Evolutionary conservation across 2,329 filamentous ascomycete species (phyloP).

Genomic region (Xylogone sp.): DNA sequence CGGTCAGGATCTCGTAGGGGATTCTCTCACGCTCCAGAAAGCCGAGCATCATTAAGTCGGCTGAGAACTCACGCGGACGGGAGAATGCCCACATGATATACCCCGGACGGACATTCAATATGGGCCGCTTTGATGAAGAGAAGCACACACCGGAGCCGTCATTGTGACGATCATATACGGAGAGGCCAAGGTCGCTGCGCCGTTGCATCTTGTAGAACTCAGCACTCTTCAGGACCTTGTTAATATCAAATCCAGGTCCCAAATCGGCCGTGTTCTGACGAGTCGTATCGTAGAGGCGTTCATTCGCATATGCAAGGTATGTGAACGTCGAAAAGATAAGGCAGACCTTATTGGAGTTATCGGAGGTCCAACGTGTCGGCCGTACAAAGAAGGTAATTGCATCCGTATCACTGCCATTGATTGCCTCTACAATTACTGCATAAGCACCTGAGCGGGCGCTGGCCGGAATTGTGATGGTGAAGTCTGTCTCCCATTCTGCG

Average conservation of each 20-base stretch:
- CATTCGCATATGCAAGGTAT: slow-evolving; percentile 35
- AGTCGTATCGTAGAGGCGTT: slow-evolving; percentile 29
- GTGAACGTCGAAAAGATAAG: slow-evolving; percentile 33
- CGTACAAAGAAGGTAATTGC: slow-evolving; percentile 31
- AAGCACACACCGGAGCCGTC: slow-evolving; percentile 32
- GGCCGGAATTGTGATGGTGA: slow-evolving; percentile 21
- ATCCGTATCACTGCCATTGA: slow-evolving; percentile 16
- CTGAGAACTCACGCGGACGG: slow-evolving; percentile 32
- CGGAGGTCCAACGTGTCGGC: slow-evolving; percentile 10
- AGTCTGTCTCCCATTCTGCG: slow-evolving; percentile 30
- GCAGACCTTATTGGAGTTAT: slow-evolving; percentile 13
- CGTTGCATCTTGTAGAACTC: slow-evolving; percentile 21
- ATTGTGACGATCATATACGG: slow-evolving; percentile 33
- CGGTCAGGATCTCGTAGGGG: slow-evolving; percentile 32
- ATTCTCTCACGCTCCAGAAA: slow-evolving; percentile 28
- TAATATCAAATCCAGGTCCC: slow-evolving; percentile 12
- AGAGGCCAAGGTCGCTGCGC: slow-evolving; percentile 32
- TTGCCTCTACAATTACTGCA: slow-evolving; percentile 24
- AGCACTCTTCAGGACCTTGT: slow-evolving; percentile 9
- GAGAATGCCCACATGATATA: slow-evolving; percentile 32
- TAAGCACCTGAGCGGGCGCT: slow-evolving; percentile 24
- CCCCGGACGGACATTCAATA: slow-evolving; percentile 34
- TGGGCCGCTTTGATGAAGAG: slow-evolving; percentile 29
- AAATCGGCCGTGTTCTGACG: not conserved
- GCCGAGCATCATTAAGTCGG: slow-evolving; percentile 31